Base-by-base conservation (phyloP, 345 rosid species). In the Luvunga scandens region DNA sequence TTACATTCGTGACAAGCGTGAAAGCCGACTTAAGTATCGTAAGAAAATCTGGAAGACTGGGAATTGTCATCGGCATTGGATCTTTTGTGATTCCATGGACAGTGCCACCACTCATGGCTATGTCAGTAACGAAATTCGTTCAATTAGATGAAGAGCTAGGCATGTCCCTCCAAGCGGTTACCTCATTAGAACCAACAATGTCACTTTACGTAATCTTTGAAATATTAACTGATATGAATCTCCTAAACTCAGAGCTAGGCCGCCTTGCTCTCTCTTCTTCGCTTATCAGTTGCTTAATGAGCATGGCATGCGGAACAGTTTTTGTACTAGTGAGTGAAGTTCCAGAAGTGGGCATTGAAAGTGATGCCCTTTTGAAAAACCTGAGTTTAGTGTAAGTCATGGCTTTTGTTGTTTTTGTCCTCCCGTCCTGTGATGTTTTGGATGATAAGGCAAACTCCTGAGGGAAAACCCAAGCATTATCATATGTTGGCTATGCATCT, bases 211-310 rank as follows among this genome's bases (percentile, higher is more conserved):
- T 77, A 13, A 76, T 75, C 14, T 72, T 81, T 16, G 62, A 74
- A 50, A 57, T 83, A 3, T 80, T 88, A 19, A 65, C 81, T 4
- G 85, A 83, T 72, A 79, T 86, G 5, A 88, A 84, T 66, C 75
- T 86, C 68, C 55, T 86, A 0, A 86, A 86, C 56, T 79, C 88
- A 19, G 87, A 88, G 83, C 77, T 86, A 21, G 88, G 88, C 65
- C 84, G 88, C 60, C 81, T 88, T 2, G 89, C 88, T 25, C 82
- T 86, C 8, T 81, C 88, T 48, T 86, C 89, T 24, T 80, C 88
- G 24, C 66, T 86, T 83, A 82, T 86, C 4, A 79, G 78, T 48
- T 79, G 83, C 31, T 34, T 83, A 60, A 24, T 77, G 71, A 70
- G 83, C 27, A 84, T 82, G 87, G n/a, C 48, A 2, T 74, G 77